Base-by-base conservation (phyloP, 306 rosid species). In the Trifolium pratense region DNA sequence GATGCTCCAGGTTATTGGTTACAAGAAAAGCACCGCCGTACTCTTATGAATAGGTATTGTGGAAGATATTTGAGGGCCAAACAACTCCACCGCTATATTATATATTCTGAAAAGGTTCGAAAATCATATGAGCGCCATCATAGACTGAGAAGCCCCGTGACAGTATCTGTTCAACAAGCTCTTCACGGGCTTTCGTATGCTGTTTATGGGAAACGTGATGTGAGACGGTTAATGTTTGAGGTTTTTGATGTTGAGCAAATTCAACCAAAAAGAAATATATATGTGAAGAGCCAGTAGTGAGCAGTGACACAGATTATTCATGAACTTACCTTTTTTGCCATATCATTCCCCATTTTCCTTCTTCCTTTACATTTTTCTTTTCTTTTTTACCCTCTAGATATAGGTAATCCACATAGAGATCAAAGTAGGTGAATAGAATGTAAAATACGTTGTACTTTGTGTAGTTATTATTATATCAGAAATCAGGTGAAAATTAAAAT, bases 1-100 rank as follows among this genome's bases (percentile, higher is more conserved):
- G 97, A 92, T 81, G 94, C 96, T 58, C 96, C 97, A 0, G 96
- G 92, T 46, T 66, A 60, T 49, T 92, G 96, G 96, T 12, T 90
- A 71, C 92, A 86, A 60, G 90, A 84, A 82, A 90, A 80, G 84
- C 93, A 88, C 68, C 90, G 97, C 56, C 83, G 92, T 21, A 3
- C 83, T 56, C 81, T 92, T 15, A 88, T 90, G 97, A 92, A 92
- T 89, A 90, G 84, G 77, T 88, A 73, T 69, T 92, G 96, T 18
- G 91, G 91, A 57, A 81, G 85, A 64, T 88, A 90, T 80, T 81
- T 92, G 77, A 85, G 97, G 78, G 88, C 80, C 14, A 92, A 85
- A 86, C 67, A 79, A 83, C 88, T 92, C 73, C 96, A 92, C 51
- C 79, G 62, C 37, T 82, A 63, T 20, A 76, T 86, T 40, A 66